Evolutionary conservation across 2,329 filamentous ascomycete species (phyloP).

Genomic region (Clonostachys sp.): DNA sequence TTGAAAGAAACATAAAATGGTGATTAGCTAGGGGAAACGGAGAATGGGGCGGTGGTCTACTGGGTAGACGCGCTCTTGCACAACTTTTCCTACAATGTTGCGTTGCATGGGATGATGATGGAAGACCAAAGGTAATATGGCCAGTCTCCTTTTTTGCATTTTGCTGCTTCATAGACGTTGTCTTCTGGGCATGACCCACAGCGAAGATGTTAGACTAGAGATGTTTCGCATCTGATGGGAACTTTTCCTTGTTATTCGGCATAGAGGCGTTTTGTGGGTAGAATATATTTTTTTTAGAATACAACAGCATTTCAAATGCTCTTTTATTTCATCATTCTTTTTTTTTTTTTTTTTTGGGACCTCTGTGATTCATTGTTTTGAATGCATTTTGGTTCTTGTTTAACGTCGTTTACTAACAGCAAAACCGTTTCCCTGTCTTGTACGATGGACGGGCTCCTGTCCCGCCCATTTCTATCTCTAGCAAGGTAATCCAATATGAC

Average conservation of each 20-base stretch:
- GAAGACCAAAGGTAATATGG: conserved; percentile 85
- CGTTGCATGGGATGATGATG: conserved; percentile 94
- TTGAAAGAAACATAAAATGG: too few relatives aligned
- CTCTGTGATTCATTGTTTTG: background rate
- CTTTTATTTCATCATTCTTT: background rate
- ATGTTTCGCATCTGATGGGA: too few relatives aligned
- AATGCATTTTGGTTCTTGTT: background rate
- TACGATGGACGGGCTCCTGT: background rate
- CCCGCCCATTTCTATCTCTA: too few relatives aligned
- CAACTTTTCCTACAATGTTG: too few relatives aligned
- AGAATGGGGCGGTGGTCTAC: too few relatives aligned
- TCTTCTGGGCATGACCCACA: background rate
- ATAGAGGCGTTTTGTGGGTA: conserved; percentile 4
- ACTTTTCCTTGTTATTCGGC: background rate
- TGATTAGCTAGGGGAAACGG: too few relatives aligned
- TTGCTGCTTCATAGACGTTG: too few relatives aligned
- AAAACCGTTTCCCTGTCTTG: background rate
- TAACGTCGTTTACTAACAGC: background rate
- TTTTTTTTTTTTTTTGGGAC: too few relatives aligned
- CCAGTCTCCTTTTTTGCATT: conserved; percentile 46
- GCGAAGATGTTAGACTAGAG: too few relatives aligned
- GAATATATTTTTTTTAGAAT: background rate
- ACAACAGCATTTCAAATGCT: too few relatives aligned
- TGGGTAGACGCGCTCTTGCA: too few relatives aligned
- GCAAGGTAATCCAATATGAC: too few relatives aligned